phyloP scores from a whole-genome alignment of 441 rosid genomes.

The Raphanus hybrid region DNA sequence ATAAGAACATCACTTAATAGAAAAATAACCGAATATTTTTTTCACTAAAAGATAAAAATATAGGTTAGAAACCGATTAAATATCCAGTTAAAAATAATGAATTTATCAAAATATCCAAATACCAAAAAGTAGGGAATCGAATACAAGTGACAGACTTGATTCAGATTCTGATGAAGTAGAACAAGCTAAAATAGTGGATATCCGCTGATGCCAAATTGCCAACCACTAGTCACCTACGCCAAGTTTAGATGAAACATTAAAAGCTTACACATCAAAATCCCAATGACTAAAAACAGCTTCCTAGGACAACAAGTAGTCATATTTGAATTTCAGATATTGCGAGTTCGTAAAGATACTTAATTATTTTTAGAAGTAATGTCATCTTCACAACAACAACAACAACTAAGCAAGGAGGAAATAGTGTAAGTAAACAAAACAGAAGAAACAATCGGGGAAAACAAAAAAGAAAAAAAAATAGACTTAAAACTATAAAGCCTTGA shows the following conservation, averaged over 20 bases:
- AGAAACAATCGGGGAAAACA: background rate
- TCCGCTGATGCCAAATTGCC: background rate
- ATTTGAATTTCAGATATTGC: background rate
- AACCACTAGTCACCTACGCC: background rate
- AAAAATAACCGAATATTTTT: no score
- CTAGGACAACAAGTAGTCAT: background rate
- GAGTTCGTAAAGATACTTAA: background rate
- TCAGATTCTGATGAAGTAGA: background rate
- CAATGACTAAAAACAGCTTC: background rate
- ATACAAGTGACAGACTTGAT: background rate
- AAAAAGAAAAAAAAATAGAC: slow-evolving; percentile 19
- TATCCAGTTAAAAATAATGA: background rate
- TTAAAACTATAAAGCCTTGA: slow-evolving; percentile 30
- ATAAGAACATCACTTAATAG: no score
- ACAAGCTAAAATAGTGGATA: background rate
- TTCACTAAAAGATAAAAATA: no score
- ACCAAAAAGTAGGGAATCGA: background rate
- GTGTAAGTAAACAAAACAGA: slow-evolving; percentile 22
- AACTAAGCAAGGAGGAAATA: slow-evolving; percentile 2
- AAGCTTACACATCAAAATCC: background rate
- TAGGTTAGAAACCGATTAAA: background rate
- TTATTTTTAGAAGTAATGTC: slow-evolving; percentile 27
- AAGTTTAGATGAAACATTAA: background rate
- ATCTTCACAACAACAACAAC: slow-evolving; percentile 32
- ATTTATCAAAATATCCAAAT: background rate